Evolutionary conservation across 768 basidiomycete species (phyloP).

Genomic region (Goffeauzyma gilvescens): DNA sequence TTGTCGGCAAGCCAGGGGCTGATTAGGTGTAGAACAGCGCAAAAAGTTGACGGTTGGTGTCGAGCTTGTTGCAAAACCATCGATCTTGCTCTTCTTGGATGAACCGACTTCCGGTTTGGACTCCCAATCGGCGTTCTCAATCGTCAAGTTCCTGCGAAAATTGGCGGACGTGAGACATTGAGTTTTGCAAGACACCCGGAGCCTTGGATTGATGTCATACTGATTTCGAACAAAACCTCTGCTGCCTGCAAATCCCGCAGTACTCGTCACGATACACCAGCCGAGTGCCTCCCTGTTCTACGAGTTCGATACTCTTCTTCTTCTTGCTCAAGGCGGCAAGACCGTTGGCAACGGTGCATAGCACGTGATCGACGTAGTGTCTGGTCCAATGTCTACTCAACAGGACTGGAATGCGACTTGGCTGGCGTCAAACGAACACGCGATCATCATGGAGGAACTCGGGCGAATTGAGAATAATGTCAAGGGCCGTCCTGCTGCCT

Average conservation of each 20-base stretch:
- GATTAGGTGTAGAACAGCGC: conserved; percentile 23
- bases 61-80: conserved; percentile 26
- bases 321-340: conserved; percentile 54
- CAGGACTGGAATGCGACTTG: conserved; percentile 70
- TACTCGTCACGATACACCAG: conserved; percentile 55
- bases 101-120: conserved; percentile 38
- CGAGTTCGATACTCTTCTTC: conserved; percentile 53
- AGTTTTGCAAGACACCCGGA: neutral
- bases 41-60: conserved; percentile 28
- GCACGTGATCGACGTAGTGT: conserved; percentile 45
- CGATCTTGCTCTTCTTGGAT: conserved; percentile 34
- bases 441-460: conserved; percentile 33
- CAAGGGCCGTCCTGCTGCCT: conserved; percentile 34
- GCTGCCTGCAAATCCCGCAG: conserved; percentile 36
- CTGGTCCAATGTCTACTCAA: conserved; percentile 44
- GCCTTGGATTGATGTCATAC: conserved; percentile 4
- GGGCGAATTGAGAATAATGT: conserved; percentile 36
- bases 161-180: conserved; percentile 56
- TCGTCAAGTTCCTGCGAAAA: conserved; percentile 46
- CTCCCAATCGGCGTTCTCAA: conserved; percentile 63
- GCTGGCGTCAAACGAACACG: conserved; percentile 46
- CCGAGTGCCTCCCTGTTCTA: conserved; percentile 51
- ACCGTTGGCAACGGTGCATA: conserved; percentile 43
- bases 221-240: no score
- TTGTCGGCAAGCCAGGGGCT: conserved; percentile 13